phyloP scores from a whole-genome alignment of 2,329 filamentous ascomycete species.

The Trichoderma pleuroti region DNA sequence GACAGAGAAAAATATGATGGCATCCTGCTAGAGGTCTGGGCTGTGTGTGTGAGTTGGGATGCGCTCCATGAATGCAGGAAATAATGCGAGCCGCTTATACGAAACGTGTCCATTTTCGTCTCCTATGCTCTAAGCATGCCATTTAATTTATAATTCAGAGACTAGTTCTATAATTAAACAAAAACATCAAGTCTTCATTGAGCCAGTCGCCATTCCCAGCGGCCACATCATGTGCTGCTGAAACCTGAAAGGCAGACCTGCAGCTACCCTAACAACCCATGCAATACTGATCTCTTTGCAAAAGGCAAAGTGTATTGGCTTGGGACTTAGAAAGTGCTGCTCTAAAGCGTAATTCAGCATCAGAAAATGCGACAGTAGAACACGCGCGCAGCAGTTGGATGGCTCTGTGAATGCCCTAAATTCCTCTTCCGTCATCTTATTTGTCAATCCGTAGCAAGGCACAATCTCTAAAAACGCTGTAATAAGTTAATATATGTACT shows the following conservation, averaged over 20 bases:
- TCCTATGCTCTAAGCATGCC: background rate
- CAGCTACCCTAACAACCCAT: background rate
- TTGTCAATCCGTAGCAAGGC: background rate
- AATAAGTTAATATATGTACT: background rate
- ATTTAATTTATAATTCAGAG: too few species aligned
- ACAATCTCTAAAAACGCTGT: background rate
- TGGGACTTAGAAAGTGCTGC: background rate
- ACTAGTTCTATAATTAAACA: background rate
- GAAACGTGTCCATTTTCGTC: background rate
- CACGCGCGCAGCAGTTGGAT: background rate
- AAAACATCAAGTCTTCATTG: background rate
- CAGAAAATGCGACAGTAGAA: background rate
- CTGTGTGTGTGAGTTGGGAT: background rate
- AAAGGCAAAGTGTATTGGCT: background rate
- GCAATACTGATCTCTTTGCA: background rate
- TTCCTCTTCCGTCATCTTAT: background rate
- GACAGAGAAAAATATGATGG: too few species aligned
- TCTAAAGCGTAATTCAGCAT: background rate
- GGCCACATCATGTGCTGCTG: constrained; percentile 4
- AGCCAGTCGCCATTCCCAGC: background rate
- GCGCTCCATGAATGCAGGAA: background rate
- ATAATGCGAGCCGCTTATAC: background rate
- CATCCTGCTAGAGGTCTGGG: background rate
- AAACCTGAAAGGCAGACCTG: background rate
- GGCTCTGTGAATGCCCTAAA: constrained; percentile 1